These are phyloP conservation scores for Rhodotorula mucilaginosa DNA, from an alignment of 1,284 basidiomycete genomes.

Conservation along the genomic window DNA sequence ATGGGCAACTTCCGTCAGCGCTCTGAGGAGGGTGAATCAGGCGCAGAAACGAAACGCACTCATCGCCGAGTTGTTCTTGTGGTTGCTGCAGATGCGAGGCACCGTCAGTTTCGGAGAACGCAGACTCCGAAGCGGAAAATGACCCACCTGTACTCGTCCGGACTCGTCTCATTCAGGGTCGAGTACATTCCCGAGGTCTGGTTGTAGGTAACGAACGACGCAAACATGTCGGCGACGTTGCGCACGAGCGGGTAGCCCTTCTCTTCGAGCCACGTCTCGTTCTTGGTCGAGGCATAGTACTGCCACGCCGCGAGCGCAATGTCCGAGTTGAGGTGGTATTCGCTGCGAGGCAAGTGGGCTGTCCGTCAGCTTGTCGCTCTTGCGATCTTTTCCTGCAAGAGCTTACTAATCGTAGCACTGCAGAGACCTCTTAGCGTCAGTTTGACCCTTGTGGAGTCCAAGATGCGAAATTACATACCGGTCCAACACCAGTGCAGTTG, in stretches of 20 bases:
- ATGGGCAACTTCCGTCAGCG: too few species aligned
- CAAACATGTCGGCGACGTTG: conserved; percentile 40
- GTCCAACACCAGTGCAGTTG: conserved; percentile 32
- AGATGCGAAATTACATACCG: conserved; percentile 12
- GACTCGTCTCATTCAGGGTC: conserved; percentile 34
- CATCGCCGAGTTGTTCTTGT: conserved; percentile 20
- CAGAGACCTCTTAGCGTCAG: not conserved
- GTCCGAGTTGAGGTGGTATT: conserved; percentile 45
- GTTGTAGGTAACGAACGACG: conserved; percentile 38
- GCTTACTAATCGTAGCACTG: not conserved
- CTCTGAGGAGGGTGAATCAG: not conserved
- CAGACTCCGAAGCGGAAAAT: not conserved
- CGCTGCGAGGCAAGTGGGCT: not conserved
- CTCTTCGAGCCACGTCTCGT: conserved; percentile 40
- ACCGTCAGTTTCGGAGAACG: too few species aligned
- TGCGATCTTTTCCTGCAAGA: too few species aligned
- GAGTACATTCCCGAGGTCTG: conserved; percentile 28
- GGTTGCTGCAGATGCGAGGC: not conserved
- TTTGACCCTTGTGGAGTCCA: not conserved
- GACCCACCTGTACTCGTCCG: conserved; percentile 18
- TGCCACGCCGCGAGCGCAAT: conserved; percentile 41
- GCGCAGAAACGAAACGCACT: not conserved
- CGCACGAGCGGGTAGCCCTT: conserved; percentile 43
- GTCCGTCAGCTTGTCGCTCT: not conserved
- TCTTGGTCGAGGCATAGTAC: conserved; percentile 42